phyloP scores from a whole-genome alignment of 768 basidiomycete genomes.

The Scleroderma bovista region DNA sequence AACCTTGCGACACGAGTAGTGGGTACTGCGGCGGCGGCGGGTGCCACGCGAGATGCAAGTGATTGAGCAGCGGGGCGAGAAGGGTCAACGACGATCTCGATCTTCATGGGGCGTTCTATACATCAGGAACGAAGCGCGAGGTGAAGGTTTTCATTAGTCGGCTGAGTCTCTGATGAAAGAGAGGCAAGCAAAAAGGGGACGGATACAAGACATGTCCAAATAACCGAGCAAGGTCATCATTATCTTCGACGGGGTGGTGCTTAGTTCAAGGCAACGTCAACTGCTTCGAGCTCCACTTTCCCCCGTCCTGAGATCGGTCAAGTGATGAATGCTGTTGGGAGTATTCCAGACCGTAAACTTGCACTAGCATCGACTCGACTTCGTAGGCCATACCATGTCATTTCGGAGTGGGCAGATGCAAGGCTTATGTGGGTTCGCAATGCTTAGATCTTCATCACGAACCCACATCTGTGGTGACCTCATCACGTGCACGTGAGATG shows the following conservation, averaged over 20 bases:
- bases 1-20: constrained; percentile 33
- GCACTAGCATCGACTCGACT: constrained; percentile 29
- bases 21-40: constrained; percentile 43
- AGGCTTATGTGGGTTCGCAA: constrained; percentile 19
- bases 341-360: constrained; percentile 20
- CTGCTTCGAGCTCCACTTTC: constrained; percentile 11
- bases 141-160: constrained; percentile 28
- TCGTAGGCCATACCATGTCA: constrained; percentile 24
- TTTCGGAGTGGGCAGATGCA: constrained; percentile 17
- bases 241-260: constrained; percentile 17
- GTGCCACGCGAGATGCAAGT: constrained; percentile 82
- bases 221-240: constrained; percentile 20
- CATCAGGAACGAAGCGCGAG: constrained; percentile 28
- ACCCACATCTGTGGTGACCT: constrained; percentile 20
- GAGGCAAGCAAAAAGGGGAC: constrained; percentile 40
- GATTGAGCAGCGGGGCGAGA: constrained; percentile 57
- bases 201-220: constrained; percentile 32
- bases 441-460: constrained; percentile 11
- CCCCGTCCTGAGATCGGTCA: constrained; percentile 30
- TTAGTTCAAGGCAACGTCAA: constrained; percentile 14
- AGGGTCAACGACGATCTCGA: constrained; percentile 94
- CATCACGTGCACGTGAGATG: constrained; percentile 15
- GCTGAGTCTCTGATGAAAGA: constrained; percentile 29
- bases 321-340: constrained; percentile 27
- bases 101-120: constrained; percentile 96